Evolutionary conservation across 139 green algal species (phyloP), one percentile per base, ranked within the genome.

Genomic region (Tetradesmus obliquus): DNA sequence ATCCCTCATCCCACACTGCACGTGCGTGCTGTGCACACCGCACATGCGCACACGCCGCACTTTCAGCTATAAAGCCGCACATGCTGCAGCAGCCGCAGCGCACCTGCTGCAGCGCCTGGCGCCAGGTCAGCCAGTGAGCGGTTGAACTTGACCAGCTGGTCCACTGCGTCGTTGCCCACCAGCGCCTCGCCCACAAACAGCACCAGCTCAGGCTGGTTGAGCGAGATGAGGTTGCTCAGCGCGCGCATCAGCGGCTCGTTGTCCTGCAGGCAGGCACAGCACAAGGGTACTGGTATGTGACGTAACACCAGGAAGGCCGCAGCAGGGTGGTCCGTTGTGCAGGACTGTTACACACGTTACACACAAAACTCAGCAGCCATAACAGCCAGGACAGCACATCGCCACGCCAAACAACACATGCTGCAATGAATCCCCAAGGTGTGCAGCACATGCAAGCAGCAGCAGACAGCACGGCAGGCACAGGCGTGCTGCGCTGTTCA

Each of bases 91-190:
- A 85, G 9, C 15, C n/a, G 20, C 84, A 4, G 9, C 84, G 24
- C 22, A 54, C 62, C 51, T 54, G 62, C 32, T 51, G 80, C 89
- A 51, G 54, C 81, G 62, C 66, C 82, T 9, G 91, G 85, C 13
- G 95, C 90, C 87, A 98, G 94, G 83, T 99, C 97, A 5, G 93
- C 93, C 79, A 99, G 94, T 55, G 81, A 71, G 45, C 96, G 95
- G 90, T 99, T 99, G 96, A 99, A 99, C 94, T 99, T 99, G 90
- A 95, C 96, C 32, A 99, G 96, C 95, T 99, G 98, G 95, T 99
- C 98, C n/a, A 99, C 97, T 7, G 97, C 98, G 92, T 99, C 98
- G 91, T 99, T 99, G 87, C 98, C 98, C 57, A 99, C 98, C 79
- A 99, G 95, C 45, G 98, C 98, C 95, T 99, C 98, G 10, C 98